Percentiles rank a stretch among this genome's conserved stretches.
Conservation (phyloP, 371 early-diverging fungal genomes). For the Mortierella sp. region DNA sequence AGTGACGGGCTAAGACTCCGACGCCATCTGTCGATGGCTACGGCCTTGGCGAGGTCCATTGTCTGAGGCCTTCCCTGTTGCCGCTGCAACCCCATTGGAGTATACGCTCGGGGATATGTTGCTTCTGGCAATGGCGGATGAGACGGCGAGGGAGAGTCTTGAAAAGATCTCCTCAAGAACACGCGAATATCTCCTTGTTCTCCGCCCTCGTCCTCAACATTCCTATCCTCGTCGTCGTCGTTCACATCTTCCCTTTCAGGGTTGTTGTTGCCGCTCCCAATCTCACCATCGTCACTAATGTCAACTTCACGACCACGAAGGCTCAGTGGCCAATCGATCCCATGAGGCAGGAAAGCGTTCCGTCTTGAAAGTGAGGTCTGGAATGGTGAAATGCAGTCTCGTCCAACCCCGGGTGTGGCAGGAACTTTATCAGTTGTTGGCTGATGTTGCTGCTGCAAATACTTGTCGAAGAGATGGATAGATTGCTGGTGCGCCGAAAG, state of each 20-base stretch:
- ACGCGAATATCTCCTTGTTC: constrained; percentile 10
- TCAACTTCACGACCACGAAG: neutral
- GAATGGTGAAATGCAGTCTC: constrained; percentile 11
- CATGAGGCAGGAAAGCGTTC: constrained; percentile 31
- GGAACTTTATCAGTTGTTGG: no score
- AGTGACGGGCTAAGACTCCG: constrained; percentile 25
- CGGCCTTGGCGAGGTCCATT: constrained; percentile 29
- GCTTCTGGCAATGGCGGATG: no score
- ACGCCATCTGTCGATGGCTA: constrained; percentile 30
- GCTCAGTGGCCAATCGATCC: constrained; percentile 19
- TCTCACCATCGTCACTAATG: no score
- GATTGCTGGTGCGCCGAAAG: neutral
- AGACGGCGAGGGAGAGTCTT: no score
- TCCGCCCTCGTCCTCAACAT: no score
- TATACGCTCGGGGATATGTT: no score
- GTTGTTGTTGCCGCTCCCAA: constrained; percentile 1
- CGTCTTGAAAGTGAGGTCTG: constrained; percentile 20
- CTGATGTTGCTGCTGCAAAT: neutral
- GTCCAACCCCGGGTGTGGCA: no score
- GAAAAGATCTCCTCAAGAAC: constrained; percentile 2
- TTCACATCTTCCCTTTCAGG: constrained; percentile 7
- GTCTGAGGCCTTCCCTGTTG: neutral
- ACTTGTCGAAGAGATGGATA: constrained; percentile 1
- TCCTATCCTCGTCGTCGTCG: constrained; percentile 7
- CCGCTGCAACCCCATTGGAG: no score